Conservation (phyloP, 2,329 filamentous ascomycete species). For the Claviceps spartinae region DNA sequence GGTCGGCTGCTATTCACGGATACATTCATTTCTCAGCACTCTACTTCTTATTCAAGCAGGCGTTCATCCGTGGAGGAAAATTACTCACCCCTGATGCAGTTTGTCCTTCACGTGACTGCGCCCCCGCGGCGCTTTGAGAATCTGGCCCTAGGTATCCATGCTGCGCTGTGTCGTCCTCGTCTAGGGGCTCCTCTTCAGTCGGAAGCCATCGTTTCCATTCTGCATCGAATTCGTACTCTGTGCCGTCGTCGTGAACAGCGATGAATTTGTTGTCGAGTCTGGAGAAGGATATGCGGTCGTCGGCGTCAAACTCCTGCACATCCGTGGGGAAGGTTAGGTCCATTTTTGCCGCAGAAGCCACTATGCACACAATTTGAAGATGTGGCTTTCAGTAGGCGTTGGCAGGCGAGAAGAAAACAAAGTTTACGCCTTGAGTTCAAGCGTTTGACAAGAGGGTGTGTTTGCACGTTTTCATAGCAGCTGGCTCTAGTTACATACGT, state of each 20-base stretch:
- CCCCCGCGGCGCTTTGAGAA: slow-evolving; percentile 15
- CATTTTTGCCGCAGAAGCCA: slow-evolving; percentile 12
- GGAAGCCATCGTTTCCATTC: slow-evolving; percentile 63
- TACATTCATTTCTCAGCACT: neutral
- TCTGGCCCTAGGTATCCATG: neutral
- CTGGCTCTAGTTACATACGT: too few relatives aligned
- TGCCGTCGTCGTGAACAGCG: slow-evolving; percentile 70
- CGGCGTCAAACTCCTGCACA: slow-evolving; percentile 55
- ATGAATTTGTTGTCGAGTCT: slow-evolving; percentile 69
- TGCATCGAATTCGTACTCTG: slow-evolving; percentile 72
- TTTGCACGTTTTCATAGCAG: too few relatives aligned
- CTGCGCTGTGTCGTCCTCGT: slow-evolving; percentile 18
- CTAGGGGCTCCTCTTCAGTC: slow-evolving; percentile 30
- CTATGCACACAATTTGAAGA: neutral
- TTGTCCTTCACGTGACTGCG: slow-evolving; percentile 28
- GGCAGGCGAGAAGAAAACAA: neutral
- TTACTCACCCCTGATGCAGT: slow-evolving; percentile 29
- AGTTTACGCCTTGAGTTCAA: neutral
- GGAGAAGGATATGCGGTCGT: slow-evolving; percentile 80
- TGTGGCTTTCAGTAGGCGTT: neutral
- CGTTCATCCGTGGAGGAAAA: too few relatives aligned
- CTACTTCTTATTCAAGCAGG: neutral
- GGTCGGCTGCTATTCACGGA: slow-evolving; percentile 1
- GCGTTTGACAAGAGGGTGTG: too few relatives aligned
- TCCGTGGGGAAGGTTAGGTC: slow-evolving; percentile 40